These are phyloP conservation scores for Medicago truncatula DNA, from an alignment of 306 rosid species.

Conservation along the genomic window MtrunA17r5.0-ANR NC_053045.1:38005001-38005500, in stretches of 20 bases:
- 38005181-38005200: constrained; percentile 53
- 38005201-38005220: background rate
- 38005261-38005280: no score
- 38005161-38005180: constrained; percentile 52
- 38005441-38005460: no score
- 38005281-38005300: no score
- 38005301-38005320: no score
- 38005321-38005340: no score
- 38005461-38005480: constrained; percentile 56
- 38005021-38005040: no score
- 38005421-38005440: no score
- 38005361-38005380: no score
- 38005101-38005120: constrained; percentile 46
- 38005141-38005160: constrained; percentile 51
- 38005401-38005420: no score
- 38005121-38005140: constrained; percentile 48
- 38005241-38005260: background rate
- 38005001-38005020: no score
- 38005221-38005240: background rate
- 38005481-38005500: constrained; percentile 52
- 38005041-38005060: constrained; percentile 35
- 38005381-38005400: no score
- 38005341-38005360: no score
- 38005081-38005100: constrained; percentile 54
- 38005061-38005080: constrained; percentile 50